A percentile compares a stretch with the other conserved stretches of the same genome.
Conservation (phyloP, 768 basidiomycete species). For the Lentinula boryana region DNA sequence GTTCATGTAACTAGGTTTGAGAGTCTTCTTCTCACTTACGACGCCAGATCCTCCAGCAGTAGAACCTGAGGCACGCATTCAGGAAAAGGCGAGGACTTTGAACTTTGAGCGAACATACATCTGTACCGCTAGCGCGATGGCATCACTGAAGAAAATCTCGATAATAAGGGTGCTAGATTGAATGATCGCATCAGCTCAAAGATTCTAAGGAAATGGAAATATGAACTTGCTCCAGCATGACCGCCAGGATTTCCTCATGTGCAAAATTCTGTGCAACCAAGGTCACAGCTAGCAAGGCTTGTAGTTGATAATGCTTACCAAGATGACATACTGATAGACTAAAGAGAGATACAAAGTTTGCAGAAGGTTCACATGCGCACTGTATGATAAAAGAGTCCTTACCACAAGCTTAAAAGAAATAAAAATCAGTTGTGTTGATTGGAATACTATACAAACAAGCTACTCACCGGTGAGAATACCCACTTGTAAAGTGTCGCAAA, state of each 20-base stretch:
- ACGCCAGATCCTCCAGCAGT: slow-evolving; percentile 5
- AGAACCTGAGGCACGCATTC: background rate
- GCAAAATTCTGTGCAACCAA: slow-evolving; percentile 4
- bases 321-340: slow-evolving; percentile 3
- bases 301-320: background rate
- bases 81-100: background rate
- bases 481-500: slow-evolving; percentile 11
- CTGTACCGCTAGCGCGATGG: slow-evolving; percentile 10
- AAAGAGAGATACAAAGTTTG: background rate
- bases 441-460: background rate
- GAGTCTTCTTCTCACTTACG: background rate
- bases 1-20: background rate
- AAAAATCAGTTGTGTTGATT: background rate
- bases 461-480: slow-evolving; percentile 9
- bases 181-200: background rate
- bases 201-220: background rate
- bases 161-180: slow-evolving; percentile 11
- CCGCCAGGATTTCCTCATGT: slow-evolving; percentile 3
- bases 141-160: slow-evolving; percentile 11
- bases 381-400: background rate
- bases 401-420: background rate
- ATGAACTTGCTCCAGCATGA: background rate
- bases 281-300: background rate
- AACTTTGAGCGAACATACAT: background rate
- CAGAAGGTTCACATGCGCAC: background rate